These are phyloP conservation scores for Gnomoniopsis smithogilvyi DNA, from an alignment of 2,329 filamentous ascomycete genomes.

Conservation along the genomic window DNA sequence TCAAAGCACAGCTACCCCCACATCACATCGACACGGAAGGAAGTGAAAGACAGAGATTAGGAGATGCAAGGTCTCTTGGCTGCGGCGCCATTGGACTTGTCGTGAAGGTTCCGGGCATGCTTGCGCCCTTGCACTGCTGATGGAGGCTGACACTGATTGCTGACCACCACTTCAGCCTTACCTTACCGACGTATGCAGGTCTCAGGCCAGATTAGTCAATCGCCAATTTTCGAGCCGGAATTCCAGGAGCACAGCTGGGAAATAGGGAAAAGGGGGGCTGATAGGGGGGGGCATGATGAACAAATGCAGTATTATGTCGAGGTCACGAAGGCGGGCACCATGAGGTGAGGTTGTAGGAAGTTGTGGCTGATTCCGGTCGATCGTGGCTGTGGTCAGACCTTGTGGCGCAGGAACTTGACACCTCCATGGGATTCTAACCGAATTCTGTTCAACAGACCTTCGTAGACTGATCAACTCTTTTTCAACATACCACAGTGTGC, in stretches of 20 bases:
- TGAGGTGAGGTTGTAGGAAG: neutral
- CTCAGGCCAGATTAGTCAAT: constrained; percentile 3
- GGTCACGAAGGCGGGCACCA: neutral
- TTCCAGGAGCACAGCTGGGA: too few species aligned
- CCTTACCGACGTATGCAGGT: constrained; percentile 8
- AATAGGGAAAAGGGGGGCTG: neutral
- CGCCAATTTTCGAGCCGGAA: constrained; percentile 1
- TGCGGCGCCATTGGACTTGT: constrained; percentile 5
- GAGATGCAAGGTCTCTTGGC: neutral
- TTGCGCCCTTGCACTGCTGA: constrained; percentile 2
- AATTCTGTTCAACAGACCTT: too few species aligned
- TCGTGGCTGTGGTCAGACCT: too few species aligned
- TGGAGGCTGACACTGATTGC: neutral
- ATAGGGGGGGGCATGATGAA: neutral
- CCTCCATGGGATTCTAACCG: too few species aligned
- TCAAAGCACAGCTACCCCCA: too few species aligned
- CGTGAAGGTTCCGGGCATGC: neutral
- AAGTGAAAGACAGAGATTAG: too few species aligned
- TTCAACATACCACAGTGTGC: too few species aligned
- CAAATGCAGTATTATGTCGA: neutral
- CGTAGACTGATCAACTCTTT: too few species aligned
- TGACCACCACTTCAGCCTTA: constrained; percentile 17
- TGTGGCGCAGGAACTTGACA: too few species aligned
- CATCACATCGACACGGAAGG: too few species aligned
- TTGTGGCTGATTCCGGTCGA: too few species aligned